phyloP scores from a whole-genome alignment of 495 filamentous ascomycete species.

The Neurospora sp. region DNA sequence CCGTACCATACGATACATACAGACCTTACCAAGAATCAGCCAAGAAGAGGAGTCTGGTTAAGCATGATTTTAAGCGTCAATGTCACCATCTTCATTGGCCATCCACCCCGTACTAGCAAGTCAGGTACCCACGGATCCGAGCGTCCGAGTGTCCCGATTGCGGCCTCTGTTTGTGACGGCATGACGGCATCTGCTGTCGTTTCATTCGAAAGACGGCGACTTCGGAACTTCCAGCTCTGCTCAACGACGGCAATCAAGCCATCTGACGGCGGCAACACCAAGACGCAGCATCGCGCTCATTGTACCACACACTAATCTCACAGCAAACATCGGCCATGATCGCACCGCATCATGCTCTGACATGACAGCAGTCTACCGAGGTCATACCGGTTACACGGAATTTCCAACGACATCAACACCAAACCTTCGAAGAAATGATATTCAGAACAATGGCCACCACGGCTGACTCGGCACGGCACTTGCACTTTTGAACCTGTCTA shows the following conservation, averaged over 20 bases:
- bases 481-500: background rate
- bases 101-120: background rate
- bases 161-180: background rate
- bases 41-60: conserved; percentile 21
- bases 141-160: background rate
- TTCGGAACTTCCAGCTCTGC: background rate
- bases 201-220: background rate
- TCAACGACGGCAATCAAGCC: background rate
- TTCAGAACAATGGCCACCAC: background rate
- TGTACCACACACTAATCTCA: background rate
- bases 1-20: background rate
- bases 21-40: background rate
- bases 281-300: background rate
- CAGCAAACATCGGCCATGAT: background rate
- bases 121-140: background rate
- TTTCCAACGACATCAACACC: background rate
- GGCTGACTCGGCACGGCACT: background rate
- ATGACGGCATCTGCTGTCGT: background rate
- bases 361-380: background rate
- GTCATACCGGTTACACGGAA: background rate
- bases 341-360: background rate
- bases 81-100: conserved; percentile 9
- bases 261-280: background rate
- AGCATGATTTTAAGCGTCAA: conserved; percentile 41
- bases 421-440: background rate